Base-by-base conservation (phyloP, 176 grass and related monocot genomes). In the Aegilops bicornis region DNA sequence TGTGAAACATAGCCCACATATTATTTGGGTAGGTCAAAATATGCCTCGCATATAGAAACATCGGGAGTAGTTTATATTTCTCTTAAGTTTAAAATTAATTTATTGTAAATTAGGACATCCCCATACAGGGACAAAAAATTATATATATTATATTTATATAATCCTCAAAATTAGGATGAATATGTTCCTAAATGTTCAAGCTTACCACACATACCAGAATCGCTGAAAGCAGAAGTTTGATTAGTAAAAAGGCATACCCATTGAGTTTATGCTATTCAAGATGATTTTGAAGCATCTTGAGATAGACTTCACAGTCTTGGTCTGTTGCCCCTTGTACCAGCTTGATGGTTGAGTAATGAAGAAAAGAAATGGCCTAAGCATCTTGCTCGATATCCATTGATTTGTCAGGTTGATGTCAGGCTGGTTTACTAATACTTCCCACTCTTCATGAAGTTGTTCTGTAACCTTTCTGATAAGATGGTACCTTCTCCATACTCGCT, bases 281-380 rank as follows among this genome's bases (percentile, higher is more conserved):
- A 98, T 88, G 77, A 98, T 95, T 81, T 33, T 91, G 90, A 98
- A 98, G 84, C 96, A 98, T 67, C 47, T 67, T 23, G 79, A 79
- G 43, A 93, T 81, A 31, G 86, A 94, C 32, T 95, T 87, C 25
- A 73, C 20, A 69, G 92, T 81, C 73, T 80, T 89, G 37, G 73
- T 30, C 86, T 82, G 82, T 5, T 86, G 78, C 47, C 84, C 79
- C 61, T 91, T 87, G 83, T 89, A 88, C 73, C 74, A 87, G 74
- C 82, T 92, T 47, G 91, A 85, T 83, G 85, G 48, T 78, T 83
- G 91, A 88, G 88, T 92, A 69, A 80, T 48, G 69, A 98, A 92
- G 81, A 98, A 98, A 79, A 98, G 90, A 94, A 98, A 95, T 25
- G 91, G 96, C 64, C 96, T 94, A 37, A 98, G 87, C 75, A 98